Evolutionary conservation across 768 basidiomycete genomes (phyloP).

Genomic region (Asterophora lycoperdoides): DNA sequence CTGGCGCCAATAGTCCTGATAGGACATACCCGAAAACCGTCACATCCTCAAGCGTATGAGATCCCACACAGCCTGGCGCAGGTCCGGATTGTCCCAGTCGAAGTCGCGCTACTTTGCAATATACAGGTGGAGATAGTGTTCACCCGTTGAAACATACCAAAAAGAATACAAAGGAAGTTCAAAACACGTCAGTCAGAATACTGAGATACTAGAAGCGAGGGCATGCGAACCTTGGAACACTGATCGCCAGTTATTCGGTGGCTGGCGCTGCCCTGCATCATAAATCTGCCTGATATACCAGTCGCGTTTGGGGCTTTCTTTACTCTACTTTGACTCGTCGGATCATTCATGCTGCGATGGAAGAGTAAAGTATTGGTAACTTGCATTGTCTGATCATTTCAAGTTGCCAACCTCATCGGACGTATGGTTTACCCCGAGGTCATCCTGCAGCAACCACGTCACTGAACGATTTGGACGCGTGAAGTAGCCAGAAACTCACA

Average conservation of each 20-base stretch:
- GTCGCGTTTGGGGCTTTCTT: slow-evolving; percentile 58
- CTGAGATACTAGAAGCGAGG: too few relatives aligned
- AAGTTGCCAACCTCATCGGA: slow-evolving; percentile 51
- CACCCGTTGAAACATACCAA: slow-evolving; percentile 29
- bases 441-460: slow-evolving; percentile 42
- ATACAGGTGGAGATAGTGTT: slow-evolving; percentile 74
- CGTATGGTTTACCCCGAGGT: slow-evolving; percentile 73
- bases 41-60: slow-evolving; percentile 70
- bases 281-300: slow-evolving; percentile 73
- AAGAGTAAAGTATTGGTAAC: neutral
- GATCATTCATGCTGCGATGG: slow-evolving; percentile 66
- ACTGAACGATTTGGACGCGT: neutral
- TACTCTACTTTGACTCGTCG: slow-evolving; percentile 45
- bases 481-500: slow-evolving; percentile 35
- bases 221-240: slow-evolving; percentile 49
- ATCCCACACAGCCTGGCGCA: slow-evolving; percentile 56
- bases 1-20: too few relatives aligned
- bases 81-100: slow-evolving; percentile 70
- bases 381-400: neutral
- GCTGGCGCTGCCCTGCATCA: slow-evolving; percentile 46
- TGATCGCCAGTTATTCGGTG: slow-evolving; percentile 75
- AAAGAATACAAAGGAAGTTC: neutral
- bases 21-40: slow-evolving; percentile 62
- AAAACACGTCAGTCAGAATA: neutral
- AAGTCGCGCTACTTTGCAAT: slow-evolving; percentile 66